phyloP scores from a whole-genome alignment of 1,139 yeast species.

The Geotrichum australiense region DNA sequence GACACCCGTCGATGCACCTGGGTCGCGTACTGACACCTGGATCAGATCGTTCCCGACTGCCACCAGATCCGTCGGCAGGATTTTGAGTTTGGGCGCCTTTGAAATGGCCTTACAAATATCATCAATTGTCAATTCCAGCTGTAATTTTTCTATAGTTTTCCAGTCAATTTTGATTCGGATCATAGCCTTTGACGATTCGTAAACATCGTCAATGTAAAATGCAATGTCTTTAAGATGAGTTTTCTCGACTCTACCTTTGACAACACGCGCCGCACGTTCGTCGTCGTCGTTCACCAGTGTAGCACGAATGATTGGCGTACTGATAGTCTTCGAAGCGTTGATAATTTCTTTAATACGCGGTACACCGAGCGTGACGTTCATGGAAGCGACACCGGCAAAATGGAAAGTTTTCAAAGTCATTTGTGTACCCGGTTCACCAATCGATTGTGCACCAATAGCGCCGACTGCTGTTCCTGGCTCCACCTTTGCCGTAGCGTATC shows the following conservation, averaged over 20 bases:
- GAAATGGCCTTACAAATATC: constrained; percentile 81
- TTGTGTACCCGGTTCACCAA: constrained; percentile 99
- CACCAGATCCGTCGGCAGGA: constrained; percentile 63
- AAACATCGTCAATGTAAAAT: constrained; percentile 87
- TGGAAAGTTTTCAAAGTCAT: constrained; percentile 99
- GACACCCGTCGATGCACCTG: constrained; percentile 38
- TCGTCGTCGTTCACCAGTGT: constrained; percentile 88
- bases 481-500: constrained; percentile 84
- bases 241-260: constrained; percentile 94
- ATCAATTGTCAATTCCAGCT: constrained; percentile 77
- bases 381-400: constrained; percentile 98
- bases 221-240: constrained; percentile 83
- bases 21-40: constrained; percentile 69
- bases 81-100: constrained; percentile 83
- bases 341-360: constrained; percentile 98
- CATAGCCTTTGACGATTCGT: constrained; percentile 70
- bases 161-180: constrained; percentile 77
- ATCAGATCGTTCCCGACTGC: constrained; percentile 62
- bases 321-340: constrained; percentile 90
- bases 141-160: constrained; percentile 79
- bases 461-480: constrained; percentile 99
- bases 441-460: constrained; percentile 97
- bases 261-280: constrained; percentile 97
- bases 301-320: constrained; percentile 95
- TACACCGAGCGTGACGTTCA: constrained; percentile 98